These are phyloP conservation scores for Barbarea vulgaris DNA, from an alignment of 345 rosid species.

Conservation along the genomic window DNA sequence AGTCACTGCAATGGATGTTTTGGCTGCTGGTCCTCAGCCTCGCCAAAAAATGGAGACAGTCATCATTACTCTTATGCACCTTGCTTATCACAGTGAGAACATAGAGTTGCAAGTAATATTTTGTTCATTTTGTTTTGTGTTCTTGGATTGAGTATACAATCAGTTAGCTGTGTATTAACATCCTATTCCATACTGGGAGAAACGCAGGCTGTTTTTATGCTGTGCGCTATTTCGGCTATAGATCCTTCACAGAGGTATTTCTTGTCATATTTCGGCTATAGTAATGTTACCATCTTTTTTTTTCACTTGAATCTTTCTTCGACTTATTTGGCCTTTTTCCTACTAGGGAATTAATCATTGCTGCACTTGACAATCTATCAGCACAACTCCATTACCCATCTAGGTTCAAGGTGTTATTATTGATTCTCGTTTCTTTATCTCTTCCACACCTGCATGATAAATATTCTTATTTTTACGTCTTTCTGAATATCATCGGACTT, in stretches of 20 bases:
- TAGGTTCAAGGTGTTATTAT: conserved; percentile 67
- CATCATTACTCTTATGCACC: conserved; percentile 80
- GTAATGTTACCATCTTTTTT: conserved; percentile 1
- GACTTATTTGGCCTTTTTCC: conserved; percentile 32
- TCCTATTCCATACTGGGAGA: conserved; percentile 17
- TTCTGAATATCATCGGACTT: background rate
- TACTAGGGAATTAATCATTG: conserved; percentile 72
- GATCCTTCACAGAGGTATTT: conserved; percentile 80
- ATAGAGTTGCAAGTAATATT: conserved; percentile 75
- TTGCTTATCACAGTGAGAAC: conserved; percentile 84
- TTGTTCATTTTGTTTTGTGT: conserved; percentile 12
- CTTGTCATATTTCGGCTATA: conserved; percentile 60
- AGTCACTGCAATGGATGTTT: conserved; percentile 70
- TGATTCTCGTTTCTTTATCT: conserved; percentile 15
- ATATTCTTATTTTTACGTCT: background rate
- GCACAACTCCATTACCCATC: conserved; percentile 69
- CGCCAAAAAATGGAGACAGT: conserved; percentile 67
- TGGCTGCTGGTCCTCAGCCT: conserved; percentile 81
- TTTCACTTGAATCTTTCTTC: conserved; percentile 15
- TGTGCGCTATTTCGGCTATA: conserved; percentile 76
- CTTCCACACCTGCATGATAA: conserved; percentile 3
- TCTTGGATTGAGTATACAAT: background rate
- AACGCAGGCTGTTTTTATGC: conserved; percentile 88
- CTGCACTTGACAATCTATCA: conserved; percentile 70
- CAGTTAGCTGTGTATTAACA: conserved; percentile 16